Percentiles rank a stretch among this genome's conserved stretches.
These are phyloP conservation scores for Nissolia schottii DNA, from an alignment of 306 rosid species.

Conservation along the genomic window DNA sequence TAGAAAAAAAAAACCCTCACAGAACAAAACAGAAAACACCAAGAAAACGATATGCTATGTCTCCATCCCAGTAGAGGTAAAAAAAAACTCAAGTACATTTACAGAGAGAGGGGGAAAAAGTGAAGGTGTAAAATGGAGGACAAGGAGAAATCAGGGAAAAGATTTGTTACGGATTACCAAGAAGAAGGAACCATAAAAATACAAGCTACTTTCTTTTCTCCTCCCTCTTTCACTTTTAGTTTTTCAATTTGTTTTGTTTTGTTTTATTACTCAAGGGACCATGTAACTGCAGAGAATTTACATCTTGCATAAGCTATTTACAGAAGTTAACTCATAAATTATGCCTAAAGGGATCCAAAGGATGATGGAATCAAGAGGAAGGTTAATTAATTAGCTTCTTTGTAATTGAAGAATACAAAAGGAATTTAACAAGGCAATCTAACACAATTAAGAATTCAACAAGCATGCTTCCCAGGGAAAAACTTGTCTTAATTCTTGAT, in stretches of 20 bases:
- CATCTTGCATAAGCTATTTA: too few species aligned
- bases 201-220: conserved; percentile 24
- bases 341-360: too few species aligned
- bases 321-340: too few species aligned
- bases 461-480: background rate
- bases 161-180: conserved; percentile 37
- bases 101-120: conserved; percentile 30
- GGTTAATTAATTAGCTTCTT: too few species aligned
- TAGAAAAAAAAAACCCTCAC: conserved; percentile 1
- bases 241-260: background rate
- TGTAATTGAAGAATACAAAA: too few species aligned
- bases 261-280: too few species aligned
- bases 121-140: conserved; percentile 15
- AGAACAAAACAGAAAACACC: conserved; percentile 42
- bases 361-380: too few species aligned
- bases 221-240: conserved; percentile 24
- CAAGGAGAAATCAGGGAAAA: conserved; percentile 39
- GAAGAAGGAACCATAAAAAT: conserved; percentile 40
- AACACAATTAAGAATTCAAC: too few species aligned
- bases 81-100: conserved; percentile 38
- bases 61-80: conserved; percentile 30
- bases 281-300: too few species aligned
- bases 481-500: background rate
- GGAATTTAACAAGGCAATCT: too few species aligned
- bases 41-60: conserved; percentile 32